A percentile compares a stretch with the other conserved stretches of the same genome.
These are phyloP conservation scores for Aspergillus haitiensis DNA, from an alignment of 495 filamentous ascomycete genomes.

Conservation along the genomic window DNA sequence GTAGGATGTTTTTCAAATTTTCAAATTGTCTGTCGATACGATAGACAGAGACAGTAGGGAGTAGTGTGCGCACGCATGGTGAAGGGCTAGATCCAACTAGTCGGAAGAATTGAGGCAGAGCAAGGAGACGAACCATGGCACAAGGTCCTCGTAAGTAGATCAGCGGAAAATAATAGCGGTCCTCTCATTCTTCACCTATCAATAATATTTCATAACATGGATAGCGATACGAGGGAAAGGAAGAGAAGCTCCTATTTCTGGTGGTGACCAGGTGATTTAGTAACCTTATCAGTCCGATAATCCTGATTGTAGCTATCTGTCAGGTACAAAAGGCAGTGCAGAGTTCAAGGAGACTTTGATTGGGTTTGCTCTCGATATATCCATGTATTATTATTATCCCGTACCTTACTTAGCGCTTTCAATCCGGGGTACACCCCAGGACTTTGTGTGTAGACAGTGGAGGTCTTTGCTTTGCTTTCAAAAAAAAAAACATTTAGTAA, in stretches of 20 bases:
- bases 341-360: conserved; percentile 10
- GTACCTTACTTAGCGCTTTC: neutral
- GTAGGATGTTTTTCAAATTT: neutral
- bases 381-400: conserved; percentile 5
- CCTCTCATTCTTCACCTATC: neutral
- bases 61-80: too few species aligned
- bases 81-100: too few species aligned
- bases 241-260: neutral
- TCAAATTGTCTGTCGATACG: too few species aligned
- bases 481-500: neutral
- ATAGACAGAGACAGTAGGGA: too few species aligned
- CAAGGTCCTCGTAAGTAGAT: neutral
- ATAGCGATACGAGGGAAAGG: neutral
- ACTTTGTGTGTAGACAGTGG: neutral
- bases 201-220: neutral
- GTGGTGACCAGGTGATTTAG: neutral
- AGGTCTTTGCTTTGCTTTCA: too few species aligned
- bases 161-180: neutral
- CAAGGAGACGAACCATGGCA: neutral
- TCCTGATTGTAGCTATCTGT: conserved; percentile 23
- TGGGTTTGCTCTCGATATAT: neutral
- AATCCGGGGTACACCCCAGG: neutral
- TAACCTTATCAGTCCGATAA: conserved; percentile 18
- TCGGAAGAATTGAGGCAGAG: neutral
- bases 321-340: conserved; percentile 23